Evolutionary conservation across 1,284 basidiomycete species (phyloP).

Genomic region (Cryptococcus deneoformans): DNA sequence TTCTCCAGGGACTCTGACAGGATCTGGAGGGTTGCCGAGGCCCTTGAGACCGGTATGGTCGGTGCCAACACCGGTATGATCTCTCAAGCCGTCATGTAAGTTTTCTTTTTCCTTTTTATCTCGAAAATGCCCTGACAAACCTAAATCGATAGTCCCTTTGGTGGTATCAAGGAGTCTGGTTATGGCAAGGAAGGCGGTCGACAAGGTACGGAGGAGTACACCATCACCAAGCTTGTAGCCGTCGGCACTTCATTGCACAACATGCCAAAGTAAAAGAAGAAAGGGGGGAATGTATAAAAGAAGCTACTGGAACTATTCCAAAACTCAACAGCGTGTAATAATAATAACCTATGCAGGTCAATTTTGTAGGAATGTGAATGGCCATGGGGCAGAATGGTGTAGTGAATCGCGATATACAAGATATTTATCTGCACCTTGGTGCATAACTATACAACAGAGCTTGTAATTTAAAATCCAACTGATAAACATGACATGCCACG

Average conservation of each 20-base stretch:
- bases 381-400: no score
- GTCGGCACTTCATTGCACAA: conserved; percentile 25
- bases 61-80: conserved; percentile 66
- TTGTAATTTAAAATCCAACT: no score
- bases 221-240: conserved; percentile 40
- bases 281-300: background rate
- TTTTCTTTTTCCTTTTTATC: conserved; percentile 1
- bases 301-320: background rate
- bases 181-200: conserved; percentile 45
- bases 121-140: background rate
- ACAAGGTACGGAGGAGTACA: conserved; percentile 44
- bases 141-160: conserved; percentile 63
- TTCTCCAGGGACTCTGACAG: conserved; percentile 80
- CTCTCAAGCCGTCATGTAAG: conserved; percentile 61
- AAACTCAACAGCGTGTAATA: background rate
- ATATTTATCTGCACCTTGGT: no score
- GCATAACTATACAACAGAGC: no score
- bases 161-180: conserved; percentile 59
- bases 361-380: background rate
- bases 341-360: background rate
- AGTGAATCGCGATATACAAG: no score
- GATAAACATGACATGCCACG: background rate
- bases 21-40: conserved; percentile 97
- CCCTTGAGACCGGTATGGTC: conserved; percentile 85
- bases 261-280: conserved; percentile 4